phyloP scores from a whole-genome alignment of 352 stramenopile genomes.

The Halophytophthora batemanensis region DNA sequence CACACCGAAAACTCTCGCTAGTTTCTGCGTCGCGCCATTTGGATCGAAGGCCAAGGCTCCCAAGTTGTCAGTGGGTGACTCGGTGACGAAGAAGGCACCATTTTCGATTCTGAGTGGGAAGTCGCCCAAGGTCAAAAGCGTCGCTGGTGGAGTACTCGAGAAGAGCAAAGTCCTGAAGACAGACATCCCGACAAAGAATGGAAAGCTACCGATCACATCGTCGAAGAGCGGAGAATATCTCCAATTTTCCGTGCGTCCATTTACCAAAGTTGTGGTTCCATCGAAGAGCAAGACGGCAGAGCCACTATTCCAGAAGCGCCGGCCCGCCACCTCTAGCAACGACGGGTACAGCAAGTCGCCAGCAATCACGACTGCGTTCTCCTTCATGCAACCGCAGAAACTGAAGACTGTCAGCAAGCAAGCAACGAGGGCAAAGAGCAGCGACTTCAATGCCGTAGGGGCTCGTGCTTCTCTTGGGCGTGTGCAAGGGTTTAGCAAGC shows the following conservation, averaged over 20 bases:
- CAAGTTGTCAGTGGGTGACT: constrained; percentile 1
- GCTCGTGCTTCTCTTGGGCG: constrained; percentile 1
- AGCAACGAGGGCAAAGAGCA: background rate
- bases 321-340: constrained; percentile 12
- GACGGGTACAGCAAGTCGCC: background rate
- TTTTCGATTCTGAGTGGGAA: constrained; percentile 9
- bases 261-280: constrained; percentile 15
- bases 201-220: constrained; percentile 10
- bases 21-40: constrained; percentile 25
- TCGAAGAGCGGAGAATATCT: constrained; percentile 7
- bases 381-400: constrained; percentile 4
- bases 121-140: constrained; percentile 18
- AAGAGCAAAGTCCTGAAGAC: constrained; percentile 2
- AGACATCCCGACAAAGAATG: background rate
- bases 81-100: constrained; percentile 5
- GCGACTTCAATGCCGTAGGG: background rate
- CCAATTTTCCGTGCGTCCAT: constrained; percentile 18
- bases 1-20: constrained; percentile 8
- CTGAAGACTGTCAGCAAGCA: constrained; percentile 8
- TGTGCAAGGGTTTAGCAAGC: constrained; percentile 1
- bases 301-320: constrained; percentile 1
- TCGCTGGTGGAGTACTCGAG: constrained; percentile 5
- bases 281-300: constrained; percentile 27
- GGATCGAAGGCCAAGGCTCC: constrained; percentile 8
- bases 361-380: background rate